phyloP scores from a whole-genome alignment of 1,139 yeast species.

The Diutina scorzettiae region DNA sequence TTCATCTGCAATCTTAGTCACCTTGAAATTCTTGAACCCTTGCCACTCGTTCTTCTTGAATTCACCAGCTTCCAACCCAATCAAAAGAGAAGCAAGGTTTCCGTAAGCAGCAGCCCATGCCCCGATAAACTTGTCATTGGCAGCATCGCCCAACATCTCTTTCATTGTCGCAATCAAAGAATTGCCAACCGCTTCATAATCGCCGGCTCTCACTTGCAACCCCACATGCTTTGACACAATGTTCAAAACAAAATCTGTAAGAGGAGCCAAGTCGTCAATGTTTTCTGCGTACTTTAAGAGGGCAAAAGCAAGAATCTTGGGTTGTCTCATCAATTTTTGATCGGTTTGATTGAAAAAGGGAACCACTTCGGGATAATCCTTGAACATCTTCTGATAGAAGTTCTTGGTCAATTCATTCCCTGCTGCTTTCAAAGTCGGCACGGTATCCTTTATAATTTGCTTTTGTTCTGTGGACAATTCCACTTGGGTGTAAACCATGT shows the following conservation, averaged over 20 bases:
- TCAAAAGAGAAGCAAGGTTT: constrained; percentile 49
- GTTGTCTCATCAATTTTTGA: constrained; percentile 46
- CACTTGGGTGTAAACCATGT: neutral
- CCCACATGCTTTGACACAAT: constrained; percentile 61
- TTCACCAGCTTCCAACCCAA: constrained; percentile 38
- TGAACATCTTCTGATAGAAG: constrained; percentile 46
- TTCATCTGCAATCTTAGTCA: constrained; percentile 32
- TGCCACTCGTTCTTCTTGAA: constrained; percentile 40
- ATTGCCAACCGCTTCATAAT: constrained; percentile 53
- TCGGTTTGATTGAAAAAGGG: constrained; percentile 50
- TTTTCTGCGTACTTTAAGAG: constrained; percentile 51
- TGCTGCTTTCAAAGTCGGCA: constrained; percentile 44
- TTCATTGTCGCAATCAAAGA: constrained; percentile 42
- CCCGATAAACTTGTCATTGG: constrained; percentile 41
- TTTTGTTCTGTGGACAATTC: constrained; percentile 21
- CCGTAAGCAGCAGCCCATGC: constrained; percentile 65
- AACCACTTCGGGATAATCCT: constrained; percentile 39
- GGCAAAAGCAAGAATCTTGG: constrained; percentile 52
- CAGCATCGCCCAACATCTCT: constrained; percentile 44
- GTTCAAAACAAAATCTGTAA: constrained; percentile 43
- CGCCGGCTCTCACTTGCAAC: constrained; percentile 47
- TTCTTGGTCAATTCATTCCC: constrained; percentile 44
- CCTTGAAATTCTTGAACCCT: constrained; percentile 42
- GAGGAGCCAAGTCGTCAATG: constrained; percentile 46
- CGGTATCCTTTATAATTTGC: constrained; percentile 37